Evolutionary conservation across 2,329 filamentous ascomycete genomes (phyloP).

Genomic region (Chaetomium globosum): DNA sequence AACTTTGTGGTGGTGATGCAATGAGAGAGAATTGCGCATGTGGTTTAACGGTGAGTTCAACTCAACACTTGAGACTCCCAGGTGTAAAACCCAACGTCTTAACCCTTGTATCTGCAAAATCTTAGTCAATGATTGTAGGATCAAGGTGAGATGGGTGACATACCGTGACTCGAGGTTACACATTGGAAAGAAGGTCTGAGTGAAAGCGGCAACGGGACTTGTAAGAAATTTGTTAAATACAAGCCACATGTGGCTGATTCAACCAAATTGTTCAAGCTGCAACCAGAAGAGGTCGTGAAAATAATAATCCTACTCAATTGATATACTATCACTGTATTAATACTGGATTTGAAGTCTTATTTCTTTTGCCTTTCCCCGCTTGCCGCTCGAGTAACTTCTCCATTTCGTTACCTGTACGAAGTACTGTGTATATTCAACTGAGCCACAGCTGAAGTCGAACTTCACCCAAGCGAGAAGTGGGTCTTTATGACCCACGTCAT

Average conservation of each 20-base stretch:
- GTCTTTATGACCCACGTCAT: conserved; percentile 19
- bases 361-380: not conserved
- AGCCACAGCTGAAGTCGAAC: conserved; percentile 14
- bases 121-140: not conserved
- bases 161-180: not conserved
- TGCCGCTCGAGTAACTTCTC: not conserved
- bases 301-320: not conserved
- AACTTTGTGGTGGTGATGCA: not conserved
- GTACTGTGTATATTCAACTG: not conserved
- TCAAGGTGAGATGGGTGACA: not conserved
- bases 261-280: not conserved
- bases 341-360: not conserved
- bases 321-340: not conserved
- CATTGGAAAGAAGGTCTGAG: not conserved
- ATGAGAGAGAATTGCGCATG: not conserved
- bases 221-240: conserved; percentile 22
- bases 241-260: conserved; percentile 34
- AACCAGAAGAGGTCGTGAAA: not conserved
- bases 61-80: not conserved
- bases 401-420: not conserved
- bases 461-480: conserved; percentile 12
- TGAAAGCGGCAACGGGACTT: conserved; percentile 4
- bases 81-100: not conserved
- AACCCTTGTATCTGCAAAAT: not conserved
- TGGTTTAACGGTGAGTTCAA: not conserved